Base-by-base conservation (phyloP, 2,329 filamentous ascomycete genomes). In the Xenoacremonium recifei region DNA sequence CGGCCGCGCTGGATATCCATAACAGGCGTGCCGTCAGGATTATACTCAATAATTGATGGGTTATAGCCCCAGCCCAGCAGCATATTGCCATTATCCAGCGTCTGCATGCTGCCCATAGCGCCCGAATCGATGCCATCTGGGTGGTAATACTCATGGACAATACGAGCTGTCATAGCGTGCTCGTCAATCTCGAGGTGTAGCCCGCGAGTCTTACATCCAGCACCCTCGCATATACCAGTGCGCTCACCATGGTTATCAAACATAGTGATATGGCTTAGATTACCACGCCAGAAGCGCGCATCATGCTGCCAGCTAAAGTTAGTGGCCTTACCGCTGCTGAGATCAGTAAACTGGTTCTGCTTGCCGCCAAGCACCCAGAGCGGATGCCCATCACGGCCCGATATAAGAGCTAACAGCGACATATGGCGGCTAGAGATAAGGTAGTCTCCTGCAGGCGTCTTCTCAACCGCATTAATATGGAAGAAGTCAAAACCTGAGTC, bases 251-350 rank as follows among this genome's bases (percentile, higher is more conserved):
- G 64, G 50, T 70, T 69, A 52, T 69, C 65, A 43, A 69, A 69
- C 37, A 69, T 55, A 39, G 61, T 63, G 38, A 69, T 51, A 30
- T 60, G 58, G 10, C 37, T 52, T 36, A 58, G 53, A 40, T 55
- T 44, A n/a, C n/a, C n/a, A 33, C 53, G 51, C 50, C 57, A 53
- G 47, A 65, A 56, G 17, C 60, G 60, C 5, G 61, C 64, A 37
- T 69, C 62, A 47, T 69, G 67, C 49, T 70, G 66, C 60, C 65
- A 69, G 37, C 55, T 53, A 48, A 69, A 66, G 46, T 63, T 54
- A 20, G 61, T 65, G 9, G 65, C 66, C 4, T 40, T 49, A 9
- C 63, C 64, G 12, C 45, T 57, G 29, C 60, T 63, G 2, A 67
- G 42, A 38, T 70, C 67, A 11, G 25, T 11, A 41, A 68, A 69